Evolutionary conservation across 2,329 filamentous ascomycete species (phyloP).

Genomic region (Chaetomiaceae sp.): DNA sequence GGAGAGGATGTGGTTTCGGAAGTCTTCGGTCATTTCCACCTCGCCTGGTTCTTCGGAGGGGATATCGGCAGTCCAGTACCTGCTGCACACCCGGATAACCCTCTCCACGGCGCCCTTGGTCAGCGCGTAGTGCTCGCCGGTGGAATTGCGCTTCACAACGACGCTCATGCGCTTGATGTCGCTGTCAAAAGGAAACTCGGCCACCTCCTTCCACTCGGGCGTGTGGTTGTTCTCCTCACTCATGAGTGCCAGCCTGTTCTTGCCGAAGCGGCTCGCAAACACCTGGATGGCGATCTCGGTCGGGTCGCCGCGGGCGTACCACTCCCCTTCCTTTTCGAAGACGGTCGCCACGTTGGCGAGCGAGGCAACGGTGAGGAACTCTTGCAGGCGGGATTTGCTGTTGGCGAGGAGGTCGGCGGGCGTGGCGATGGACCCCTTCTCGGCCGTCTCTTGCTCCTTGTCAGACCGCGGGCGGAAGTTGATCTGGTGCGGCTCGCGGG

Average conservation of each 20-base stretch:
- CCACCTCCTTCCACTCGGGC: constrained; percentile 40
- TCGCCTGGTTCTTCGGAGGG: constrained; percentile 45
- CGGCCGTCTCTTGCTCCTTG: background rate
- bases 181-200: constrained; percentile 70
- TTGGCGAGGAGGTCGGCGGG: constrained; percentile 37
- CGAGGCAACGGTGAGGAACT: constrained; percentile 39
- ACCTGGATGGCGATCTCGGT: constrained; percentile 73
- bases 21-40: constrained; percentile 44
- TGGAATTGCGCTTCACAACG: constrained; percentile 54
- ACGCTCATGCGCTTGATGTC: constrained; percentile 73
- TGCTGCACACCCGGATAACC: constrained; percentile 52
- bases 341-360: constrained; percentile 37
- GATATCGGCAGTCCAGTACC: constrained; percentile 40
- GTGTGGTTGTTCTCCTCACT: constrained; percentile 30
- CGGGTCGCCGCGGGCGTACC: constrained; percentile 56
- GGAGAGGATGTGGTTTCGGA: constrained; percentile 43
- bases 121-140: constrained; percentile 34
- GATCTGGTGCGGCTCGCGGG: constrained; percentile 19
- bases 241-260: constrained; percentile 40
- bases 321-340: constrained; percentile 28
- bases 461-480: constrained; percentile 18
- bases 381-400: constrained; percentile 46
- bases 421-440: constrained; percentile 26
- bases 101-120: constrained; percentile 58
- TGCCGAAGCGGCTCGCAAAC: constrained; percentile 64